These are phyloP conservation scores for Penicillium sp. DNA, from an alignment of 2,329 filamentous ascomycete species.

Conservation along the genomic window DNA sequence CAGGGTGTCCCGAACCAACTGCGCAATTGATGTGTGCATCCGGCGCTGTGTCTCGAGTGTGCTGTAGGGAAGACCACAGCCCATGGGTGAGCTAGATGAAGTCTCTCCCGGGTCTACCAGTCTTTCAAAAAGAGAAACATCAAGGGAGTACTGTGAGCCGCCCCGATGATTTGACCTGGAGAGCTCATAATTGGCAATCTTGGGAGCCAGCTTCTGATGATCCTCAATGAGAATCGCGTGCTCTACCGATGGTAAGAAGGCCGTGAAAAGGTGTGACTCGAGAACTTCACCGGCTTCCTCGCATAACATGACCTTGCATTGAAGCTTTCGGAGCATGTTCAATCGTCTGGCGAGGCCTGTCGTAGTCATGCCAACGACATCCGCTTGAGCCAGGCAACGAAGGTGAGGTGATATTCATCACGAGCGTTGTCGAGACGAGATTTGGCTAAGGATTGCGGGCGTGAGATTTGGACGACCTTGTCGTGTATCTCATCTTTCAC, in stretches of 20 bases:
- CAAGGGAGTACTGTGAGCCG: neutral
- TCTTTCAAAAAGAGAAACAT: neutral
- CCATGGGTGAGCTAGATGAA: neutral
- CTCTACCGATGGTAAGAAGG: neutral
- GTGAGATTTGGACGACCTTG: neutral
- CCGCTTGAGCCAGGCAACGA: neutral
- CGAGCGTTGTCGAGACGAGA: neutral
- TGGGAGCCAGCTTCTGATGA: neutral
- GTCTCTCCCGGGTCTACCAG: neutral
- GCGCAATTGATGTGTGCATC: neutral
- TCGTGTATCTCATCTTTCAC: neutral
- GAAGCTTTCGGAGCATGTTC: neutral
- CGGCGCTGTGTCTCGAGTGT: neutral
- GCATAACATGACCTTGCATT: neutral
- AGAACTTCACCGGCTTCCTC: neutral
- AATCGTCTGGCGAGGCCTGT: neutral
- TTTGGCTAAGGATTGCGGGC: neutral
- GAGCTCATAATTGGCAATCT: neutral
- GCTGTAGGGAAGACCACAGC: neutral
- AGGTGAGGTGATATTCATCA: neutral
- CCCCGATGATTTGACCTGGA: neutral
- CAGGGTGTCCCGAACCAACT: neutral
- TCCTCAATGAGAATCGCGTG: neutral
- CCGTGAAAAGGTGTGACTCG: neutral
- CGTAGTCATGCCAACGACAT: neutral